Conservation (phyloP, 768 basidiomycete genomes). For the Coprinopsis sp. region DNA sequence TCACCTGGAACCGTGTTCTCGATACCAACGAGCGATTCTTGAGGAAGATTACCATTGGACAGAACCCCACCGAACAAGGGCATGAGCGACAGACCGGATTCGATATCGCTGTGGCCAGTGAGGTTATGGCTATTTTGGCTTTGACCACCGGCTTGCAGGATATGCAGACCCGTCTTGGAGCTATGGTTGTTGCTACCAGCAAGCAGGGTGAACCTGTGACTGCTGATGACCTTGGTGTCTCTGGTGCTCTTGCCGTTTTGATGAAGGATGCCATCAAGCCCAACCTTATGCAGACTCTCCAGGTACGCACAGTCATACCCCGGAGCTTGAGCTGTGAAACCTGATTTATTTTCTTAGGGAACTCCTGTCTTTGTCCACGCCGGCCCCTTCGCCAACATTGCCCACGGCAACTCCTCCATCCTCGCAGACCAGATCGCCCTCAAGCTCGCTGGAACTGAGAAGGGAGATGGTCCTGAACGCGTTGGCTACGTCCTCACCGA, state of each 20-base stretch:
- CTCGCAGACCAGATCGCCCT: conserved; percentile 95
- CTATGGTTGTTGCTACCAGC: conserved; percentile 96
- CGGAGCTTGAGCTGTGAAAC: neutral
- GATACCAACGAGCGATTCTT: conserved; percentile 98
- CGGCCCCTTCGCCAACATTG: conserved; percentile 98
- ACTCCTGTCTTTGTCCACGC: conserved; percentile 99
- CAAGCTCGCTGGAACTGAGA: conserved; percentile 93
- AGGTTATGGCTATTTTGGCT: conserved; percentile 97
- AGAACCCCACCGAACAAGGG: conserved; percentile 84
- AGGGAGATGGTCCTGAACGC: conserved; percentile 76
- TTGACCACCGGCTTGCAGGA: conserved; percentile 83
- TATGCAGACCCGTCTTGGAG: conserved; percentile 88
- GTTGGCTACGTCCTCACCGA: conserved; percentile 97
- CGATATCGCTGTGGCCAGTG: conserved; percentile 95
- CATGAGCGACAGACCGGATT: conserved; percentile 87
- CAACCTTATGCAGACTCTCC: conserved; percentile 96
- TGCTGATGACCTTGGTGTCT: conserved; percentile 92
- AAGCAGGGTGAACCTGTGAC: conserved; percentile 90
- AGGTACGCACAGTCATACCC: conserved; percentile 39
- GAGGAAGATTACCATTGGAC: conserved; percentile 91
- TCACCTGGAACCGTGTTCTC: conserved; percentile 97
- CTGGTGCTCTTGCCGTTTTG: conserved; percentile 91
- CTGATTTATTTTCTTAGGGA: conserved; percentile 43
- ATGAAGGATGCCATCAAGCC: conserved; percentile 99
- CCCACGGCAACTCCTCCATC: conserved; percentile 97